Conservation (phyloP, 2,329 filamentous ascomycete species). For the Pseudophaeomoniella oleicola region DNA sequence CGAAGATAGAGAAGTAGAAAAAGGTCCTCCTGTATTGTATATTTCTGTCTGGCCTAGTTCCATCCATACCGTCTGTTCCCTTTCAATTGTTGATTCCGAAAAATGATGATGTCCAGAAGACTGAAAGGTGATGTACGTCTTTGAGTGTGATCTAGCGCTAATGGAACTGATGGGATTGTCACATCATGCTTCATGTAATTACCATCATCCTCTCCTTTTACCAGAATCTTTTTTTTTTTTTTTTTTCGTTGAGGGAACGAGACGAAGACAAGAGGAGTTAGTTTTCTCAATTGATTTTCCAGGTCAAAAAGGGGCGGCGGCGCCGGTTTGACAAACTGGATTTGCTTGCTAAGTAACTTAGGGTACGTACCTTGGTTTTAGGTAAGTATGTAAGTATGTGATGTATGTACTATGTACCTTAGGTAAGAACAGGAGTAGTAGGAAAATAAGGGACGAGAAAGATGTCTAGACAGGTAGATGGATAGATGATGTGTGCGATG, state of each 20-base stretch:
- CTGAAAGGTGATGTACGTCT: too few species aligned
- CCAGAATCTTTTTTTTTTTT: too few species aligned
- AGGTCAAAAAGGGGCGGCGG: too few species aligned
- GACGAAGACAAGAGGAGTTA: not conserved
- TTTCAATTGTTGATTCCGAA: too few species aligned
- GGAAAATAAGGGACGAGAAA: not conserved
- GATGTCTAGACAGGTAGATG: not conserved
- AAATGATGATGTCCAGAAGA: too few species aligned
- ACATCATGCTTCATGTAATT: not conserved
- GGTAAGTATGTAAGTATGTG: not conserved
- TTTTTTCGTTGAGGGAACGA: too few species aligned
- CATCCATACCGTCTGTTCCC: too few species aligned
- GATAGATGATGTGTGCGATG: not conserved
- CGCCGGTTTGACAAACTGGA: not conserved
- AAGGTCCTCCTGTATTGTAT: not conserved
- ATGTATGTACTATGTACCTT: not conserved
- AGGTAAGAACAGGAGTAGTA: not conserved
- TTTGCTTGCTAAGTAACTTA: not conserved
- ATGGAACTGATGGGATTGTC: too few species aligned
- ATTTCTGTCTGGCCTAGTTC: too few species aligned
- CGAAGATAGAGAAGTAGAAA: not conserved
- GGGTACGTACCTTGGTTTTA: not conserved
- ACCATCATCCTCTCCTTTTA: not conserved
- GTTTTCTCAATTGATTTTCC: not conserved
- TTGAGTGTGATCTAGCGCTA: too few species aligned